Percentiles rank a stretch among this genome's conserved stretches.
Conservation (phyloP, 306 rosid species). For the Lablab purpureus region DNA sequence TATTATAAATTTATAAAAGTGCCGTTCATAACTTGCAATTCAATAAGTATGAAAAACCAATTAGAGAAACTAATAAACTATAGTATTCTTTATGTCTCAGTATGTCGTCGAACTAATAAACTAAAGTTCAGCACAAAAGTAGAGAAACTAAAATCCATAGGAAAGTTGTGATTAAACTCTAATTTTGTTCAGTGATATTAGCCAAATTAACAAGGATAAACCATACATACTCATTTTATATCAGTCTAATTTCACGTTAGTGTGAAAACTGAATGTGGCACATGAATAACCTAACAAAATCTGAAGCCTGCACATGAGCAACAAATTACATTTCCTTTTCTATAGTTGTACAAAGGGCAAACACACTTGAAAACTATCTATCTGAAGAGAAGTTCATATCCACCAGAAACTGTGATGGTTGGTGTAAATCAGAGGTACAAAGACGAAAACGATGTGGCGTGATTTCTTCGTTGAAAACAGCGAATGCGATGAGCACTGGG, state of each 20-base stretch:
- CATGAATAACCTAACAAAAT: background rate
- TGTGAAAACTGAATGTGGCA: background rate
- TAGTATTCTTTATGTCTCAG: background rate
- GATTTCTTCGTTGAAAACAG: slow-evolving; percentile 26
- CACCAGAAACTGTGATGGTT: slow-evolving; percentile 17
- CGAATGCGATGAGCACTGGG: background rate
- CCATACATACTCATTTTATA: background rate
- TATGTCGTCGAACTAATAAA: background rate
- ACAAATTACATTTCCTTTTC: slow-evolving; percentile 38
- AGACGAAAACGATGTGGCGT: background rate
- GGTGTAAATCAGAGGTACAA: slow-evolving; percentile 6
- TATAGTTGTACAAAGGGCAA: background rate
- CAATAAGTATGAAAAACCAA: background rate
- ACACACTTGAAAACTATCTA: background rate
- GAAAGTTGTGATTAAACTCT: background rate
- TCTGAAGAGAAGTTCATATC: background rate
- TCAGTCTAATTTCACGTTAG: background rate
- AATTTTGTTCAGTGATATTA: slow-evolving; percentile 14
- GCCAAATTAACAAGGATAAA: slow-evolving; percentile 3
- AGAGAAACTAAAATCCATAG: background rate
- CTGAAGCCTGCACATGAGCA: slow-evolving; percentile 13
- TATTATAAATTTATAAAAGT: background rate
- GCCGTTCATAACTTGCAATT: background rate
- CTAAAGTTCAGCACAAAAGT: background rate
- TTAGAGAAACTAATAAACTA: too few relatives aligned